A percentile compares a stretch with the other conserved stretches of the same genome.
phyloP scores from a whole-genome alignment of 2,329 filamentous ascomycete genomes.

The Cercospora janseana region DNA sequence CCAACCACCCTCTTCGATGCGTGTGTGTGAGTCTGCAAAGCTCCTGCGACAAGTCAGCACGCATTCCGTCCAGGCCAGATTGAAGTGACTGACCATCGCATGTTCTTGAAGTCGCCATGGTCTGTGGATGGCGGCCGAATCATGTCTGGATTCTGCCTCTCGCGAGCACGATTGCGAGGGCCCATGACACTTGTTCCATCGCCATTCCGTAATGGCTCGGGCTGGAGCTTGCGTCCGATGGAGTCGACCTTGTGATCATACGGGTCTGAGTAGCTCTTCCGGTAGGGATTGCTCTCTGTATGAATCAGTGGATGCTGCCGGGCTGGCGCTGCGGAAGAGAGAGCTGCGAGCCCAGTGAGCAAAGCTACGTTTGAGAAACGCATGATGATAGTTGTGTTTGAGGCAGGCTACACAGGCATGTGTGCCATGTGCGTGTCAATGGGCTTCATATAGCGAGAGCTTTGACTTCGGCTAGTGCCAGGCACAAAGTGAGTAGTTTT shows the following conservation, averaged over 20 bases:
- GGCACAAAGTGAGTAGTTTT: neutral
- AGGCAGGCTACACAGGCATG: neutral
- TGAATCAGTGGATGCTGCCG: conserved; percentile 41
- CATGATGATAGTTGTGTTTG: conserved; percentile 1
- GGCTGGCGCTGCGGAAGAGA: conserved; percentile 30
- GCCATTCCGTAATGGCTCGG: conserved; percentile 52
- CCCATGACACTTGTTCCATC: conserved; percentile 65
- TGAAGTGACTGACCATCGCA: conserved; percentile 59
- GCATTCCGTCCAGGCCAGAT: neutral
- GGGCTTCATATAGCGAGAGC: neutral
- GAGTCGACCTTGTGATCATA: conserved; percentile 63
- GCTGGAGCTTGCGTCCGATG: conserved; percentile 59
- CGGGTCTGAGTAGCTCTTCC: conserved; percentile 59
- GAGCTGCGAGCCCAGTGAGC: conserved; percentile 19
- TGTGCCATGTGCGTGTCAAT: neutral
- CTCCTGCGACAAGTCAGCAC: conserved; percentile 30
- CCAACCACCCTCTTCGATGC: conserved; percentile 70
- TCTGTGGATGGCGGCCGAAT: conserved; percentile 72
- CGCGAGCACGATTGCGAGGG: conserved; percentile 66
- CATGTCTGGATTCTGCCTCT: conserved; percentile 68
- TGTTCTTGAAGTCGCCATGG: conserved; percentile 66
- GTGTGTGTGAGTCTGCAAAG: conserved; percentile 48
- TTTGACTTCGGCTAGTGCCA: conserved; percentile 9
- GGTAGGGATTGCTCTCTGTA: conserved; percentile 52
- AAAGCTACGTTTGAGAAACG: neutral